phyloP scores from a whole-genome alignment of 164 flowering plant species.

The Houttuynia cordata region DNA sequence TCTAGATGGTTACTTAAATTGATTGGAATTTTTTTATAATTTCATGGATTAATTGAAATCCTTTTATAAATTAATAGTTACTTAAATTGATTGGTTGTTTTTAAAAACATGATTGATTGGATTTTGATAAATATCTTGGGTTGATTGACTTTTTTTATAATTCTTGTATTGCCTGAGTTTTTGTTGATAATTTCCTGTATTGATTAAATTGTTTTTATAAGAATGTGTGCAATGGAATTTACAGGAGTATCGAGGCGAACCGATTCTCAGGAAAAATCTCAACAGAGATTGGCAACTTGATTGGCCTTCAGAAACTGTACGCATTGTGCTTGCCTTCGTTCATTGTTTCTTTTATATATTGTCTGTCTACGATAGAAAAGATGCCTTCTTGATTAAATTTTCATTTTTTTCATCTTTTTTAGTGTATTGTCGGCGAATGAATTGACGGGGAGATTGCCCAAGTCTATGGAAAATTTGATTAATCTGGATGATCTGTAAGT shows the following conservation, averaged over 20 bases:
- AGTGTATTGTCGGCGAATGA: slow-evolving; percentile 58
- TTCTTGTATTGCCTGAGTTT: no score
- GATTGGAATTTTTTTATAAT: no score
- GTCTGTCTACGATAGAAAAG: neutral
- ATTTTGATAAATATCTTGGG: no score
- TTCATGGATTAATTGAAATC: no score
- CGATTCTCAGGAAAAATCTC: slow-evolving; percentile 45
- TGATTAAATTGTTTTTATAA: no score
- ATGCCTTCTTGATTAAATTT: neutral
- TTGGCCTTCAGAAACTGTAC: slow-evolving; percentile 45
- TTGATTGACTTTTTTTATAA: no score
- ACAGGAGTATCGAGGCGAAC: slow-evolving; percentile 52
- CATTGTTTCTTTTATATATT: neutral
- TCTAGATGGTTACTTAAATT: no score
- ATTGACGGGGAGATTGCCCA: slow-evolving; percentile 56
- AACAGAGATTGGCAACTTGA: slow-evolving; percentile 37
- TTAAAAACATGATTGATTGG: no score
- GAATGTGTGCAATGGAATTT: neutral
- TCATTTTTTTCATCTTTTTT: neutral
- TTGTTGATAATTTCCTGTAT: no score
- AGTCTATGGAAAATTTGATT: slow-evolving; percentile 32
- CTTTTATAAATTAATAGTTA: no score
- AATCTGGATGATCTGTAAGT: slow-evolving; percentile 61
- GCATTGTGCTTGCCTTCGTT: slow-evolving; percentile 2
- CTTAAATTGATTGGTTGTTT: no score